Conservation (phyloP, 495 filamentous ascomycete species). For the Talaromyces trachyspermus region DNA sequence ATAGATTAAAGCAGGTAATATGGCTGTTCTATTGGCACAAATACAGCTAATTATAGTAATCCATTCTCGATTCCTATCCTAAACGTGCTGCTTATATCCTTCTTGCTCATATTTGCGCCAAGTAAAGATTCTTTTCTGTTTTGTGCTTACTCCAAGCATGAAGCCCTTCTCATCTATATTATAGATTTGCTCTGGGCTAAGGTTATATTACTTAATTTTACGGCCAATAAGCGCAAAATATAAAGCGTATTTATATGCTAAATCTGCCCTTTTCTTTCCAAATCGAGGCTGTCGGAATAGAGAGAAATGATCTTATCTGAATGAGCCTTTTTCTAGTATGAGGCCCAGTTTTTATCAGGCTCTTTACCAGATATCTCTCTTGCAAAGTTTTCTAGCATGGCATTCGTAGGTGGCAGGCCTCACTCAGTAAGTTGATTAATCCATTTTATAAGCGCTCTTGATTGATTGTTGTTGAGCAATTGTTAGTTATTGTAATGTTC, state of each 20-base stretch:
- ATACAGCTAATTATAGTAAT: constrained; percentile 7
- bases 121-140: constrained; percentile 8
- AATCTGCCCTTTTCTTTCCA: no score
- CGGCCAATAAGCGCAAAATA: constrained; percentile 9
- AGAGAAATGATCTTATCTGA: not conserved
- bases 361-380: not conserved
- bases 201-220: constrained; percentile 7
- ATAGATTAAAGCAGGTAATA: constrained; percentile 2
- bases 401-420: not conserved
- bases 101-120: not conserved
- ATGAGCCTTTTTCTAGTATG: not conserved
- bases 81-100: constrained; percentile 1
- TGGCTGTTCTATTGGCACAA: not conserved
- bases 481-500: constrained; percentile 4
- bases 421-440: constrained; percentile 3
- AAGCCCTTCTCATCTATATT: constrained; percentile 17
- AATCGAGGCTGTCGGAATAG: not conserved
- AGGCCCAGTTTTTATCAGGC: not conserved
- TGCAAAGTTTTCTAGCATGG: constrained; percentile 3
- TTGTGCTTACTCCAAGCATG: constrained; percentile 4
- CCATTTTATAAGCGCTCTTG: constrained; percentile 4
- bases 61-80: constrained; percentile 6
- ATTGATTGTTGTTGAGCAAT: constrained; percentile 5
- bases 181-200: no score
- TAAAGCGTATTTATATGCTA: constrained; percentile 8